Base-by-base conservation (phyloP, 257 asterid genomes). In the Nicotiana attenuata region DNA sequence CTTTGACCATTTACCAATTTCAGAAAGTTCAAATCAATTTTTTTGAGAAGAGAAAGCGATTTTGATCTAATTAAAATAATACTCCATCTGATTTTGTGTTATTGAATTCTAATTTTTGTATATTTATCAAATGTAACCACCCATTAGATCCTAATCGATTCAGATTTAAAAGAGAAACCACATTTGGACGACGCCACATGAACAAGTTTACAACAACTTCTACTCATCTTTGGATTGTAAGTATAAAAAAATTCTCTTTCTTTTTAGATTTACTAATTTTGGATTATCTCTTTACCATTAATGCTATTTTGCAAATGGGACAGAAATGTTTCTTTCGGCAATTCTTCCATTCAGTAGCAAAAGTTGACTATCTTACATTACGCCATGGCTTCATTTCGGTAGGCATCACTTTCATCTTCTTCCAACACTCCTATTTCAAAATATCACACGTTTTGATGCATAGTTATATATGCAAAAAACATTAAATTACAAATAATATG, bases 381-480 rank as follows among this genome's bases (percentile, higher is more conserved):
- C 98, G 98, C 28, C 97, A 94, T 76, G 98, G 93, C 31, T 94
- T 94, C 79, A 88, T 94, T 68, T 81, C 91, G 91, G 97, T 92
- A n/a, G 31, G 91, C 87, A 22, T 61, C 22, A n/a, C 4, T 0
- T 19, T 50, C 3, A 19, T 53, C 10, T 14, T 52, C 24, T 7
- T 17, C n/a, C 13, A 19, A 6, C 15, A 41, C 10, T 80, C 52
- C 55, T 15, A 5, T 50, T 68, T 41, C 4, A 69, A n/a, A 68
- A 35, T 35, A 11, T 68, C 10, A 68, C 0, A 35, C 5, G 55
- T 33, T 19, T 67, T n/a, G 10, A 69, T 69, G 38, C 20, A 69
- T 41, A 41, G 50, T 8, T 41, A 41, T 33, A 5, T 33, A 33
- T 41, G 50, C 20, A 4, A 16, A 15, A 15, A 53, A 15, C 7